Conservation (phyloP, 2,329 filamentous ascomycete genomes). For the Colletotrichum coccodes region DNA sequence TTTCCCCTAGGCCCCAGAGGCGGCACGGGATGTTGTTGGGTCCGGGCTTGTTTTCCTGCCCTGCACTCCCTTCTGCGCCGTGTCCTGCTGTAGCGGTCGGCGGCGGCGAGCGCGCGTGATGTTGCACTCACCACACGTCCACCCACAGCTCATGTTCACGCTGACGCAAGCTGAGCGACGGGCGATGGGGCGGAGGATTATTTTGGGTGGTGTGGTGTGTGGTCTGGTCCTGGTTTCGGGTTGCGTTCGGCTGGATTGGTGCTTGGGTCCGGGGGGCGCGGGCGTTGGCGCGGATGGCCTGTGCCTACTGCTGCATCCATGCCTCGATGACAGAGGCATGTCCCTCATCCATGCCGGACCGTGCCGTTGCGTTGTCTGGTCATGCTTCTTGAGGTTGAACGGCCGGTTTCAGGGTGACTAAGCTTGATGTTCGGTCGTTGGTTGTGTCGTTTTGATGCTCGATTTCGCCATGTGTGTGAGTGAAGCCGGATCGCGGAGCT, state of each 20-base stretch:
- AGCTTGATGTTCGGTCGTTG: no score
- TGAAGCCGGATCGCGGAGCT: background rate
- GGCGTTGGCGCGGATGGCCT: background rate
- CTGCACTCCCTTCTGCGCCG: background rate
- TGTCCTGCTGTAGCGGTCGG: background rate
- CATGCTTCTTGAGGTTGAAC: background rate
- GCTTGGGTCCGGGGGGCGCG: background rate
- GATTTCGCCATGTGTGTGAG: background rate
- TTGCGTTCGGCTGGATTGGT: background rate
- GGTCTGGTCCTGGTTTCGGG: background rate
- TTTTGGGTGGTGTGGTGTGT: background rate
- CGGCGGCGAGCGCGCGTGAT: background rate
- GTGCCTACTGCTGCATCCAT: background rate
- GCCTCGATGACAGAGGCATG: conserved; percentile 1
- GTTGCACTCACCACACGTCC: background rate
- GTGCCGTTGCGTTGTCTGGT: conserved; percentile 9
- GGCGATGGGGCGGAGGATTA: background rate
- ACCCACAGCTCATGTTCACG: background rate
- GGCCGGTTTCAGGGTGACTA: conserved; percentile 7
- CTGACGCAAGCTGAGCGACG: background rate
- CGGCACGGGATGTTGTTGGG: background rate
- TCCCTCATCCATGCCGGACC: background rate
- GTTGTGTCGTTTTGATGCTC: background rate
- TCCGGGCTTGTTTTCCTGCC: background rate
- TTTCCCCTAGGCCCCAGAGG: background rate